Conservation (phyloP, 352 stramenopile genomes). For the Phytophthora cajani region DNA sequence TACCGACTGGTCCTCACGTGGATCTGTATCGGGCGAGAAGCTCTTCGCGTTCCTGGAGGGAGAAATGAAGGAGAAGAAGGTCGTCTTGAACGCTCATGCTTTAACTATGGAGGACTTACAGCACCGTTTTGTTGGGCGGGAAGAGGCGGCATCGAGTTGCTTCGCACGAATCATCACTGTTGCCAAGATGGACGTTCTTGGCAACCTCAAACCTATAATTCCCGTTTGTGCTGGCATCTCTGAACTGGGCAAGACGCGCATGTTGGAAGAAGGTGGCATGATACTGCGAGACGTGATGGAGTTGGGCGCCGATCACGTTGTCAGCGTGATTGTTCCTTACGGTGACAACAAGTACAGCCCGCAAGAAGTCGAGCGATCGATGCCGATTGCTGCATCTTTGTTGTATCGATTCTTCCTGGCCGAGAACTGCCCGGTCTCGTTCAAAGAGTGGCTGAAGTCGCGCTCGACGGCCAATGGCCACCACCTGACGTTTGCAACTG, state of each 20-base stretch:
- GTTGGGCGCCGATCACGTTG: constrained; percentile 2
- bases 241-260: neutral
- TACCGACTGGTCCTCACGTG: neutral
- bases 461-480: constrained; percentile 1
- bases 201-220: neutral
- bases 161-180: neutral
- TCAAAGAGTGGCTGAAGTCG: constrained; percentile 4
- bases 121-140: neutral
- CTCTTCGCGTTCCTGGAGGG: neutral
- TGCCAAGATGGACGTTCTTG: neutral
- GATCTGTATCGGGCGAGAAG: neutral
- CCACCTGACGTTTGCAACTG: neutral
- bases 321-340: constrained; percentile 31
- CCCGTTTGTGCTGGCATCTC: neutral
- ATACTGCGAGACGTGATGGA: neutral
- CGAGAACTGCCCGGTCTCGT: constrained; percentile 23
- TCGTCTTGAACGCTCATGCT: neutral
- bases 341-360: constrained; percentile 18
- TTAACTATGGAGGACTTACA: neutral
- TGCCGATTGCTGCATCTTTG: constrained; percentile 36
- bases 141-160: neutral
- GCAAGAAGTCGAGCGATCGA: constrained; percentile 27
- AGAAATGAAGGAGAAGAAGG: neutral
- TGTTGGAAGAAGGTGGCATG: neutral
- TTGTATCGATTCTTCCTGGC: constrained; percentile 38